Base-by-base conservation (phyloP, 495 filamentous ascomycete species). In the Hypoxylon lenormandii region DNA sequence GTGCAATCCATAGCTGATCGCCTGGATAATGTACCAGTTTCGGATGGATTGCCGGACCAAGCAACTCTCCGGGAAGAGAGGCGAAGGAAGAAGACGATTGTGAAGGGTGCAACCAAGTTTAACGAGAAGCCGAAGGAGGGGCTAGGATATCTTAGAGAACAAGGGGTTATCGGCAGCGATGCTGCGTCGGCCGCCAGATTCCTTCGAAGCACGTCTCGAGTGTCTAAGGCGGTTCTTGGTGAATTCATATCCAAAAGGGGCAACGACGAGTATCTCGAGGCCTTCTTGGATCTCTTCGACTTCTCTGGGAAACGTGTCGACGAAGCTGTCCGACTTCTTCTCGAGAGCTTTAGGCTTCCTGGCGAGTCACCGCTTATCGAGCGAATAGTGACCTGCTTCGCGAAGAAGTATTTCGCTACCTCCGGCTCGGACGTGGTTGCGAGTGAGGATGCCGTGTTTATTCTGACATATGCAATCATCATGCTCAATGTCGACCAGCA, bases 401-500 rank as follows among this genome's bases (percentile, higher is more conserved):
- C 91, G 22, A 90, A 93, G 64, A 91, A 93, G 71, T 99, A 96
- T 76, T 93, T 89, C 76, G 80, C 86, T n/a, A 87, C 86, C 65
- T 85, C 82, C 2, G 83, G 86, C 11, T 91, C 92, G 0, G 85
- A 91, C 55, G 89, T 86, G n/a, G 86, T 99, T 62, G 90, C 88
- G 2, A 88, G 95, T 74, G 91, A 93, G 64, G 96, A 98, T 77
- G 88, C 92, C n/a, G 85, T 94, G 21, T 97, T 90, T 73, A 84
- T 98, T 37, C 83, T 99, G 45, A 94, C 92, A 0, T 99, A 98
- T 76, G 95, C 92, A 15, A 96, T 97, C 70, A 96, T 99, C 77
- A 91, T 96, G 88, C 81, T 96, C 60, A 96, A 96, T 70, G 95
- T 95, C 3, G 95, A 98, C 66, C 90, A 93, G 66, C 94, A 98